Conservation (phyloP, 2,329 filamentous ascomycete genomes). For the Pestalotiopsis sp. region DNA sequence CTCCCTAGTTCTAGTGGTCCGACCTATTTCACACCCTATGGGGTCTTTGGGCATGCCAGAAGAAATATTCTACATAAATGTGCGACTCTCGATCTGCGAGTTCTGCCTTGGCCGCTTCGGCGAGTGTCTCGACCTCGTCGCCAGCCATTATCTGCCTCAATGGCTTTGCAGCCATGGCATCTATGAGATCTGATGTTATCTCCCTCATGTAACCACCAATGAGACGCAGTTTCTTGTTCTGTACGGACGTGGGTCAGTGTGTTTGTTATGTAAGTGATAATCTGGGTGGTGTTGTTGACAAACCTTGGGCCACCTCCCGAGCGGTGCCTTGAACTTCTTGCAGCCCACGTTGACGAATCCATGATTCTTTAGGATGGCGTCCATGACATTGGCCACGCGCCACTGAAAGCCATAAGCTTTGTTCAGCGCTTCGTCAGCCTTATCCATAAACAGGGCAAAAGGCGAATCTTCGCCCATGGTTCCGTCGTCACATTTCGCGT, state of each 20-base stretch:
- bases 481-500: conserved; percentile 24
- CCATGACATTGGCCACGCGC: conserved; percentile 20
- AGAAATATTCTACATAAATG: conserved; percentile 20
- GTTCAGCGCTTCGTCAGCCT: conserved; percentile 15
- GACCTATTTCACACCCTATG: background rate
- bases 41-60: conserved; percentile 21
- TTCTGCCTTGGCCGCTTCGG: conserved; percentile 12
- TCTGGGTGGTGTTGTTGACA: conserved; percentile 1
- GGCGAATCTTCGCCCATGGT: conserved; percentile 17
- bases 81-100: conserved; percentile 14
- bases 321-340: conserved; percentile 33
- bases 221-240: conserved; percentile 38
- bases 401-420: conserved; percentile 18
- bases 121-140: conserved; percentile 17
- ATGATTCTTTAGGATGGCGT: conserved; percentile 17
- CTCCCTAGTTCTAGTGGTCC: too few relatives aligned
- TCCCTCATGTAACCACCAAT: conserved; percentile 34
- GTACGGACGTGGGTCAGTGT: background rate
- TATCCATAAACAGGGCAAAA: conserved; percentile 19
- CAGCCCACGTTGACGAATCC: conserved; percentile 26
- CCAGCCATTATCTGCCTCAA: conserved; percentile 14
- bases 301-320: conserved; percentile 40
- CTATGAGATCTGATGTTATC: conserved; percentile 17
- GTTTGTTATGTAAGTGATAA: background rate
- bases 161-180: conserved; percentile 18